Percentiles rank a stretch among this genome's conserved stretches.
These are phyloP conservation scores for Hericium erinaceus DNA, from an alignment of 768 basidiomycete species.

Conservation along the genomic window DNA sequence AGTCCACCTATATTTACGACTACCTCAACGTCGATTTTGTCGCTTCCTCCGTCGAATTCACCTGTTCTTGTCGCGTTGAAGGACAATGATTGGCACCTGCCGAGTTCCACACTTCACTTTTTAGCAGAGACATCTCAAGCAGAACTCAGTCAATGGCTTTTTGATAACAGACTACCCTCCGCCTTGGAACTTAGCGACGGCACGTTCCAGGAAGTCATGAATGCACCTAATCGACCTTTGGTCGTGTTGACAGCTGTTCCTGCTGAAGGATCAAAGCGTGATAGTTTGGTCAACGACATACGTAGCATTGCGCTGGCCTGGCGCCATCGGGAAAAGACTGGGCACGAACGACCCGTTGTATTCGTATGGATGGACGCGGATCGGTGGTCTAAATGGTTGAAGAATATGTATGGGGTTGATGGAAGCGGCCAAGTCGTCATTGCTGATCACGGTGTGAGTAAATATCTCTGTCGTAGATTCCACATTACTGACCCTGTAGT, in stretches of 20 bases:
- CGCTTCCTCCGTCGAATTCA: conserved; percentile 23
- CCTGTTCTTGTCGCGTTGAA: conserved; percentile 65
- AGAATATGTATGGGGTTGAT: conserved; percentile 78
- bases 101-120: conserved; percentile 34
- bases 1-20: conserved; percentile 40
- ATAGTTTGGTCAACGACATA: conserved; percentile 37
- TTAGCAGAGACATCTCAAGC: conserved; percentile 6
- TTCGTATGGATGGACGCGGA: conserved; percentile 87
- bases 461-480: neutral
- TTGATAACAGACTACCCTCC: conserved; percentile 63
- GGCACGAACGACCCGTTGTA: conserved; percentile 46
- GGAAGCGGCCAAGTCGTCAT: conserved; percentile 46
- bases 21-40: conserved; percentile 24
- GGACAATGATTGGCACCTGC: conserved; percentile 39
- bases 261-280: conserved; percentile 19
- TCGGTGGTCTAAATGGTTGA: conserved; percentile 83
- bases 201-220: conserved; percentile 83
- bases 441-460: conserved; percentile 69
- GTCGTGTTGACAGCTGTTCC: conserved; percentile 66
- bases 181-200: conserved; percentile 66
- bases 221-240: conserved; percentile 60
- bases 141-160: conserved; percentile 40
- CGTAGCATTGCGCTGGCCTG: conserved; percentile 49
- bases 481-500: neutral
- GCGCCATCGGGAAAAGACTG: conserved; percentile 33